Evolutionary conservation across 331 rosid genomes (phyloP).

Genomic region (Ulmus americana): DNA sequence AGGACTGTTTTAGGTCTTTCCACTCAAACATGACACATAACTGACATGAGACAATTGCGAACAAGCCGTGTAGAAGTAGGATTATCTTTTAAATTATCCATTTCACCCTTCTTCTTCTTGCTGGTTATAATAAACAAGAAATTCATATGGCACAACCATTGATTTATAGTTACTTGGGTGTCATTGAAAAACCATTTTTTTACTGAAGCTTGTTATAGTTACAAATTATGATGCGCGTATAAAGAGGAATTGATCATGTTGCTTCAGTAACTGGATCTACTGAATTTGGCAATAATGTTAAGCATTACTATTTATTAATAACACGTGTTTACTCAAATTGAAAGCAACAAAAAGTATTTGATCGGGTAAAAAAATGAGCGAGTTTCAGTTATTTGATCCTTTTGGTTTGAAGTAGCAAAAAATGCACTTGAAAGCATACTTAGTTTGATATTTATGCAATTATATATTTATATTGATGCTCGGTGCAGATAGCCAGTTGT

Average conservation of each 20-base stretch:
- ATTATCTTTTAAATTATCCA: not conserved
- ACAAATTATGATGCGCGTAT: not conserved
- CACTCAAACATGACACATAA: not conserved
- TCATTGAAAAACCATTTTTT: not conserved
- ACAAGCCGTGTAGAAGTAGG: not conserved
- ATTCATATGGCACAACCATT: not conserved
- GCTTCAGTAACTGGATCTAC: not conserved
- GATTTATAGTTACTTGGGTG: not conserved
- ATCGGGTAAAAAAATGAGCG: too few species aligned
- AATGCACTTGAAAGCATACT: too few species aligned
- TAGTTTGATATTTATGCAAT: too few species aligned
- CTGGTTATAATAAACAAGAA: not conserved
- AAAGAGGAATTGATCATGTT: not conserved
- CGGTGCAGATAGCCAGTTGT: too few species aligned
- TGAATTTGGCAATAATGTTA: not conserved
- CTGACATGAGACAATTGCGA: not conserved
- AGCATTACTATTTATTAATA: too few species aligned
- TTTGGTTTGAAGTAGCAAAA: too few species aligned
- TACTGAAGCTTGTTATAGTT: not conserved
- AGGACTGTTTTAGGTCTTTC: slow-evolving; percentile 5
- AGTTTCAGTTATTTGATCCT: too few species aligned
- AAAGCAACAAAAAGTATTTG: too few species aligned
- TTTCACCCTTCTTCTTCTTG: not conserved
- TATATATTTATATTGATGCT: too few species aligned
- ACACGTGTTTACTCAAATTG: too few species aligned